A percentile compares a stretch with the other conserved stretches of the same genome.
phyloP scores from a whole-genome alignment of 108 stramenopile genomes.

The Poteriospumella lacustris region DNA sequence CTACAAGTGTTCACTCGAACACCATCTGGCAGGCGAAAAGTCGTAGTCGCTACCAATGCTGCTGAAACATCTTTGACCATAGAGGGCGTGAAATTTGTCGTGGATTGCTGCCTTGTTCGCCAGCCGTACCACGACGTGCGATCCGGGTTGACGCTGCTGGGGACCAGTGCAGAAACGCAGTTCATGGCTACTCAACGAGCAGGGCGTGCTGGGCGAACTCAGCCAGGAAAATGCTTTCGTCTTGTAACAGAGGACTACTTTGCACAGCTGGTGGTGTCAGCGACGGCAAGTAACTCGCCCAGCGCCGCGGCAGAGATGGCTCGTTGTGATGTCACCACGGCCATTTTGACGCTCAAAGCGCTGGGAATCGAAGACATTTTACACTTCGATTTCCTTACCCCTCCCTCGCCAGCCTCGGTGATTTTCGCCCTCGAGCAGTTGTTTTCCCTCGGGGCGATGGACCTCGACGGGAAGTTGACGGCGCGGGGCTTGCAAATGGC shows the following conservation, averaged over 20 bases:
- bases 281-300: background rate
- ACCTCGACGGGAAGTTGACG: background rate
- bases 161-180: constrained; percentile 61
- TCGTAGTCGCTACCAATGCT: constrained; percentile 78
- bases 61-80: constrained; percentile 91
- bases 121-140: constrained; percentile 61
- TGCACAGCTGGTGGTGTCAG: constrained; percentile 22
- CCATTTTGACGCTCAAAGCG: constrained; percentile 87
- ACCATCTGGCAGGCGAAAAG: constrained; percentile 43
- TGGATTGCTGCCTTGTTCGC: constrained; percentile 28
- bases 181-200: constrained; percentile 82
- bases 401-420: constrained; percentile 57
- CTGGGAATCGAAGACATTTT: constrained; percentile 85
- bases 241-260: constrained; percentile 75
- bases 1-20: constrained; percentile 56
- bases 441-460: constrained; percentile 50
- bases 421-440: constrained; percentile 59
- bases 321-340: constrained; percentile 69
- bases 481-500: constrained; percentile 53
- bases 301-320: constrained; percentile 62
- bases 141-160: constrained; percentile 64
- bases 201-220: constrained; percentile 79
- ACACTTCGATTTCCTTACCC: constrained; percentile 80
- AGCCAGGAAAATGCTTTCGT: constrained; percentile 86
- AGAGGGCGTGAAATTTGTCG: constrained; percentile 45